phyloP scores from a whole-genome alignment of 176 grass and related monocot genomes.

The bread wheat (Triticum aestivum) region IWGSC_CS_RefSeq_v2.1 NC_057798.1:224474487-224474986 shows the following conservation, averaged over 20 bases:
- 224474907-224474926: not conserved
- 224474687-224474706: not conserved
- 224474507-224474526: constrained; percentile 84
- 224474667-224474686: not conserved
- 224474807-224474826: not conserved
- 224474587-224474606: not conserved
- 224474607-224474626: constrained; percentile 8
- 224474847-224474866: constrained; percentile 5
- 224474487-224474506: constrained; percentile 77
- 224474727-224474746: not conserved
- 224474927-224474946: not conserved
- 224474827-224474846: constrained; percentile 10
- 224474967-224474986: constrained; percentile 95
- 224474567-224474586: not conserved
- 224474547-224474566: constrained; percentile 36
- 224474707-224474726: not conserved
- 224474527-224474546: constrained; percentile 98
- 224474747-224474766: not conserved
- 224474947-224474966: constrained; percentile 64
- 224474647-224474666: not conserved
- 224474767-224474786: not conserved
- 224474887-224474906: not conserved
- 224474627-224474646: constrained; percentile 8
- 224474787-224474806: not conserved
- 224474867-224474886: not conserved